Evolutionary conservation across 2,329 filamentous ascomycete genomes (phyloP).

Genomic region (Apiospora sp.): DNA sequence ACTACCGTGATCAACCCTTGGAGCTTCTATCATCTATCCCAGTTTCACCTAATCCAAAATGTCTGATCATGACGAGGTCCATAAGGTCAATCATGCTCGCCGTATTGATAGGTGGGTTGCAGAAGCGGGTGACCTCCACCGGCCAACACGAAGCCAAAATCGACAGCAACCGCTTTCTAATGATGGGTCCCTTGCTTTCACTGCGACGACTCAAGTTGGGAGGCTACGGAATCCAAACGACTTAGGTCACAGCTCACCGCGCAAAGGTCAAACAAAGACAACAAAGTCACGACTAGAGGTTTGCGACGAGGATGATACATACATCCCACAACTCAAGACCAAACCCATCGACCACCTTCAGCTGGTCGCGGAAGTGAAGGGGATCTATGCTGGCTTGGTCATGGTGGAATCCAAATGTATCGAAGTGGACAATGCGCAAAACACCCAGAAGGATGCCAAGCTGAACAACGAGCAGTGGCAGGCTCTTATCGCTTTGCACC

Average conservation of each 20-base stretch:
- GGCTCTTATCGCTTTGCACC: constrained; percentile 80
- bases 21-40: constrained; percentile 7
- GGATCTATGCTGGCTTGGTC: constrained; percentile 82
- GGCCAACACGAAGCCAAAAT: no score
- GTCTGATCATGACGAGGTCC: not conserved
- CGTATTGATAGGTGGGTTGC: not conserved
- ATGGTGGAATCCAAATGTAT: constrained; percentile 91
- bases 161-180: no score
- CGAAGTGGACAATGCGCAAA: constrained; percentile 75
- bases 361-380: constrained; percentile 81
- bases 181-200: no score
- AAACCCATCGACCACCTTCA: constrained; percentile 79
- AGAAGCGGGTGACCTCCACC: no score
- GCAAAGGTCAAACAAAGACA: not conserved
- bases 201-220: not conserved
- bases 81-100: not conserved
- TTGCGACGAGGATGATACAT: not conserved
- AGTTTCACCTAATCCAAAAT: not conserved
- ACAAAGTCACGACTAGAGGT: not conserved
- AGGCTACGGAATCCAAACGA: not conserved
- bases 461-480: constrained; percentile 80
- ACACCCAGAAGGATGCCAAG: constrained; percentile 49
- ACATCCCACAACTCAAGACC: constrained; percentile 40
- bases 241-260: not conserved
- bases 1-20: not conserved